These are phyloP conservation scores for Anthracocystis walkeri DNA, from an alignment of 1,284 basidiomycete species.

Conservation along the genomic window DNA sequence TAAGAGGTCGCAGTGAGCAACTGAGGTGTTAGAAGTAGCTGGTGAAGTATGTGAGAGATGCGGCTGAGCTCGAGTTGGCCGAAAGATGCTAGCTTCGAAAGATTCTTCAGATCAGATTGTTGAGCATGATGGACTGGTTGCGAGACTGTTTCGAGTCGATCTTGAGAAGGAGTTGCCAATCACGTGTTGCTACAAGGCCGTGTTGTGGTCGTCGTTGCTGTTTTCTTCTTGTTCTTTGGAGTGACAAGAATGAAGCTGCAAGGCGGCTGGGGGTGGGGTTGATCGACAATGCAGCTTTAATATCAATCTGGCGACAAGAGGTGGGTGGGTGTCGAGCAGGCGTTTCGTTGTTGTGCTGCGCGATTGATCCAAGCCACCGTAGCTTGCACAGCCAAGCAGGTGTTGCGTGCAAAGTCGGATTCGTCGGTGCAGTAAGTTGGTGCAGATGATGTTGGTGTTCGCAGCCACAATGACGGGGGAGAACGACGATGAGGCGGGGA, in stretches of 20 bases:
- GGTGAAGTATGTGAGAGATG: background rate
- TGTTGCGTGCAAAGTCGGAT: too few relatives aligned
- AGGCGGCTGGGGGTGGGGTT: background rate
- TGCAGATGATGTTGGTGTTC: background rate
- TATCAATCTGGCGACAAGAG: background rate
- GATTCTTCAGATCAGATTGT: background rate
- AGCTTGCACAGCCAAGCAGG: too few relatives aligned
- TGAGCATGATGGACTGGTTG: slow-evolving; percentile 2
- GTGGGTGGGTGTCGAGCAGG: slow-evolving; percentile 1
- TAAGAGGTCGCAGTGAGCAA: background rate
- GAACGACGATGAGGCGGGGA: background rate
- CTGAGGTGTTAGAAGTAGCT: background rate
- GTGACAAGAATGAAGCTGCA: slow-evolving; percentile 5
- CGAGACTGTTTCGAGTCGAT: background rate
- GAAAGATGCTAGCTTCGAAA: background rate
- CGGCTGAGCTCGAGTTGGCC: background rate
- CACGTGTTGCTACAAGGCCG: background rate
- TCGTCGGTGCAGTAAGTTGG: background rate
- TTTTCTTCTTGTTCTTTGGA: background rate
- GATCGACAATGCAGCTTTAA: slow-evolving; percentile 2
- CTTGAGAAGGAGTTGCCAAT: background rate
- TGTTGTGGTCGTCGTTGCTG: background rate
- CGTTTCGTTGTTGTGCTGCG: background rate
- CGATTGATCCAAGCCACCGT: background rate
- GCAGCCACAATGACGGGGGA: slow-evolving; percentile 2